These are phyloP conservation scores for Ophiocytium majus DNA, from an alignment of 352 stramenopile genomes.

Conservation along the genomic window DNA sequence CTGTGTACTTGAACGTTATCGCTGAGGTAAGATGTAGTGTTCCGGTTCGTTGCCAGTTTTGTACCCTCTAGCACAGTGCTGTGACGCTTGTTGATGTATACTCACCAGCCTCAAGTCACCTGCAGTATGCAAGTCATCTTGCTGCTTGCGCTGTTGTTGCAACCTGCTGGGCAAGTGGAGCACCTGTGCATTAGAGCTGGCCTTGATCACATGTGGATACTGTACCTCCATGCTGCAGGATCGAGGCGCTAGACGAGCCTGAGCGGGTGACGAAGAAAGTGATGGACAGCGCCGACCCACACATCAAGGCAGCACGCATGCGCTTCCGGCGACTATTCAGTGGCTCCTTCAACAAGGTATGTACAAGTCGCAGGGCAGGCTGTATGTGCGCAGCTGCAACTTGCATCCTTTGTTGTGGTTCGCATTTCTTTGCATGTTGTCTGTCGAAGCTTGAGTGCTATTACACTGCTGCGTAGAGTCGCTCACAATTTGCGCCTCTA, in stretches of 20 bases:
- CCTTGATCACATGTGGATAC: too few relatives aligned
- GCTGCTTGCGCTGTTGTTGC: too few relatives aligned
- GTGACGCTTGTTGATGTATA: too few relatives aligned
- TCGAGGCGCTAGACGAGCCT: not conserved
- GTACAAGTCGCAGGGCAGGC: not conserved
- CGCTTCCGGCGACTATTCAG: slow-evolving; percentile 3
- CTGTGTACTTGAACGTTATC: too few relatives aligned
- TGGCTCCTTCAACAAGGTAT: slow-evolving; percentile 28
- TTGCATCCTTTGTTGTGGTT: not conserved
- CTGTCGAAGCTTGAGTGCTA: not conserved
- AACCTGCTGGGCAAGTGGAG: too few relatives aligned
- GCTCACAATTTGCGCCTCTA: not conserved
- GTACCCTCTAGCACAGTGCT: too few relatives aligned
- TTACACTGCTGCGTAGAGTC: not conserved
- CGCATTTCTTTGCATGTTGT: not conserved
- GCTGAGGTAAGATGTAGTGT: too few relatives aligned
- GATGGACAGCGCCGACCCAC: not conserved
- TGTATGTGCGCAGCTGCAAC: not conserved
- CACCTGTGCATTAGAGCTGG: too few relatives aligned
- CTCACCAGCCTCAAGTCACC: too few relatives aligned
- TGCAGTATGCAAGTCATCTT: too few relatives aligned
- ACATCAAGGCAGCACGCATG: slow-evolving; percentile 20
- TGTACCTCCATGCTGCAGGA: slow-evolving; percentile 16
- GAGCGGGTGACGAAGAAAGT: not conserved
- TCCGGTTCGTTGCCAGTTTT: too few relatives aligned